These are phyloP conservation scores for Amyloporia xantha DNA, from an alignment of 768 basidiomycete genomes.

Conservation along the genomic window DNA sequence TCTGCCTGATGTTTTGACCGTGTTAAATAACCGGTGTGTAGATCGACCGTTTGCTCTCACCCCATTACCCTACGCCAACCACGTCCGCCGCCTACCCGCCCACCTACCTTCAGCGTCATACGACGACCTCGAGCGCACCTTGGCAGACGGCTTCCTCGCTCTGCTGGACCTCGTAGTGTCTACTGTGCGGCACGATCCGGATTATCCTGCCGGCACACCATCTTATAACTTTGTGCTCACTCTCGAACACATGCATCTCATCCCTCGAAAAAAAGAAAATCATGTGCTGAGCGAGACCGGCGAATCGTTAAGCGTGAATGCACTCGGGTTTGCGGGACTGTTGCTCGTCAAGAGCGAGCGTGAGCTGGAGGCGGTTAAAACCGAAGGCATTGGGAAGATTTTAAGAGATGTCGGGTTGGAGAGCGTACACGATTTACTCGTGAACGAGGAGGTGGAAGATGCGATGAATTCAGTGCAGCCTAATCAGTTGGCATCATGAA, in stretches of 20 bases:
- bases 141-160: slow-evolving; percentile 59
- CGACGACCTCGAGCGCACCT: slow-evolving; percentile 40
- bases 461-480: neutral
- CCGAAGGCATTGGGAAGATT: slow-evolving; percentile 56
- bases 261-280: slow-evolving; percentile 69
- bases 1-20: neutral
- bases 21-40: slow-evolving; percentile 21
- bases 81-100: slow-evolving; percentile 57
- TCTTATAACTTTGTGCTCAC: slow-evolving; percentile 85
- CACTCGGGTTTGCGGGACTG: slow-evolving; percentile 88
- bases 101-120: slow-evolving; percentile 30
- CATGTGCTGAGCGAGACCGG: slow-evolving; percentile 47
- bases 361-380: slow-evolving; percentile 64
- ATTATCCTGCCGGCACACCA: slow-evolving; percentile 55
- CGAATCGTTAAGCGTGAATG: slow-evolving; percentile 67
- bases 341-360: slow-evolving; percentile 77
- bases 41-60: slow-evolving; percentile 69
- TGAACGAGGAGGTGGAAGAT: slow-evolving; percentile 18
- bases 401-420: slow-evolving; percentile 56
- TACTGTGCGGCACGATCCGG: slow-evolving; percentile 59
- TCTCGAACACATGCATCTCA: slow-evolving; percentile 75
- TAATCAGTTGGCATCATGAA: too few relatives aligned
- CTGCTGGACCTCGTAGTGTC: slow-evolving; percentile 75
- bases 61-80: slow-evolving; percentile 73
- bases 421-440: slow-evolving; percentile 63